phyloP scores from a whole-genome alignment of 495 filamentous ascomycete species.

The Penicillium coffeae region DNA sequence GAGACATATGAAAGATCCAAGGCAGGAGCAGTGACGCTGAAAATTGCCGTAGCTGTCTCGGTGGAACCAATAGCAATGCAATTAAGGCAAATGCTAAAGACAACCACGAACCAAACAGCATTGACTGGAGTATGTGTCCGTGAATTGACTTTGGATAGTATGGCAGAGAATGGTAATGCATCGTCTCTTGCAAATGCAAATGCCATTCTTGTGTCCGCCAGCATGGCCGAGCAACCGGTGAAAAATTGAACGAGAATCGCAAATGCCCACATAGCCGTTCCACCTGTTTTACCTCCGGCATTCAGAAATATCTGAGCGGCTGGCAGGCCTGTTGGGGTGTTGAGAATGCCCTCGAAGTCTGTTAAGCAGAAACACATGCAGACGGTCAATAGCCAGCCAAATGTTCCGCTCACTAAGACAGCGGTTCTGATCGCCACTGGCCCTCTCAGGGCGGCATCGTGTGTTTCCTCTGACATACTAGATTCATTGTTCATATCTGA shows the following conservation, averaged over 20 bases:
- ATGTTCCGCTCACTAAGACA: constrained; percentile 59
- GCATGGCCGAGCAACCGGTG: constrained; percentile 66
- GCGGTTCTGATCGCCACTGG: constrained; percentile 62
- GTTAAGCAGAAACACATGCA: constrained; percentile 66
- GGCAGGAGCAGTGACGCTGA: constrained; percentile 67
- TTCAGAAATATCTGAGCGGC: constrained; percentile 71
- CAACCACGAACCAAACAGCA: constrained; percentile 67
- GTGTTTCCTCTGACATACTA: constrained; percentile 71
- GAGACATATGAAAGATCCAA: constrained; percentile 66
- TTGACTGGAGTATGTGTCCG: constrained; percentile 62
- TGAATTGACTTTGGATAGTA: constrained; percentile 56
- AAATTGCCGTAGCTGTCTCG: constrained; percentile 66
- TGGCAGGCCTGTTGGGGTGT: constrained; percentile 59
- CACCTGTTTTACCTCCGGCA: constrained; percentile 57
- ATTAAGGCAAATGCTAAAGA: constrained; percentile 57
- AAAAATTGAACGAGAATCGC: constrained; percentile 69
- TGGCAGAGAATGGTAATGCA: constrained; percentile 64
- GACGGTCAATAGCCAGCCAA: constrained; percentile 64
- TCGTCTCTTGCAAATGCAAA: constrained; percentile 68
- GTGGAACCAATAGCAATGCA: constrained; percentile 65
- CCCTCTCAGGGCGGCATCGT: constrained; percentile 63
- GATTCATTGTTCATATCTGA: too few species aligned
- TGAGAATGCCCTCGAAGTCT: constrained; percentile 60
- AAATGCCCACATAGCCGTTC: constrained; percentile 65
- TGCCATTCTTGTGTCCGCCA: constrained; percentile 70